Evolutionary conservation across 2,329 filamentous ascomycete species (phyloP), one percentile per base, ranked within the genome.

Genomic region (Lachnellula occidentalis): DNA sequence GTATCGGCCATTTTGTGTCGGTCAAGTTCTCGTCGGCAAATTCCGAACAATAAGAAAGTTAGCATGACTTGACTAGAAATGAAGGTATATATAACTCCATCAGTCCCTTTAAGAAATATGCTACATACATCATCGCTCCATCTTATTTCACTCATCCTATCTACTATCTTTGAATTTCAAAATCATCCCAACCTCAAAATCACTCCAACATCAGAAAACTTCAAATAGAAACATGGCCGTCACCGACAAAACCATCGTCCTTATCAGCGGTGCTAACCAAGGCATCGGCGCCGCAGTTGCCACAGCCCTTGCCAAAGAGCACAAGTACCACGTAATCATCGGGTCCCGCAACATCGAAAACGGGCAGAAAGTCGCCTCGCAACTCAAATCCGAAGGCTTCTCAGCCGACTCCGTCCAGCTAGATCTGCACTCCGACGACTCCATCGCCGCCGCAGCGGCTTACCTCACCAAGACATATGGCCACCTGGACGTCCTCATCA

Each of bases 261-360:
- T 75, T 45, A 63, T 75, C 45, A 72, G 71, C 5, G 73, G 73
- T 14, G 72, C 69, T 47, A 76, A 75, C 60, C 64, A 70, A 61
- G 73, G 73, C 48, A 69, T 75, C 17, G 73, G 74, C 46, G 71
- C 71, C 55, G 70, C 71, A 54, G 68, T 68, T 5, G 67, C 68
- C n/a, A 69, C 69, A 47, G 68, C 70, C 50, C 66, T 76, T n/a
- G 68, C 69, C n/a, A 63, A 64, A 15, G 69, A 71, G 4, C 68
- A 70, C 48, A 64, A 66, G 53, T 74, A 74, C 61, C 67, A 72
- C 52, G 64, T 75, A 46, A 67, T 76, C 47, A 58, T 75, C 53
- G 64, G 69, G n/a, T 70, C 70, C 42, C 69, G 74, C 27, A 65
- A 68, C 47, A 51, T 67, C 42, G 54, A 55, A 14, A 66, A 69